Percentiles rank a stretch among this genome's conserved stretches.
Evolutionary conservation across 495 filamentous ascomycete species (phyloP).

Genomic region (Xylaria acuta): DNA sequence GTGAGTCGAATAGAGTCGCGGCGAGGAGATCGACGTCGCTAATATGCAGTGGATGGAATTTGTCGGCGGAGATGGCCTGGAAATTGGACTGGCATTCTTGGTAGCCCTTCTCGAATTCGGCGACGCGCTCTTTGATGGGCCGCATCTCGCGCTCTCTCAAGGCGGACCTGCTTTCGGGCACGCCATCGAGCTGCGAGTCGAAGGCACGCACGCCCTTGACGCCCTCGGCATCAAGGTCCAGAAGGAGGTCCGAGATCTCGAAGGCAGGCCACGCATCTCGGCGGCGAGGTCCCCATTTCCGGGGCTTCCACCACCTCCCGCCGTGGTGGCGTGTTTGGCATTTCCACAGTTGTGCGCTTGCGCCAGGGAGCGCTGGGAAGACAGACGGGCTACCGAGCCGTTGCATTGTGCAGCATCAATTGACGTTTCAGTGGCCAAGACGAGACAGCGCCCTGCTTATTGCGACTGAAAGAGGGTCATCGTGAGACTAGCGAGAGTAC

Average conservation of each 20-base stretch:
- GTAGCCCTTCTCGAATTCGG: slow-evolving; percentile 31
- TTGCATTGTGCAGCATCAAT: slow-evolving; percentile 29
- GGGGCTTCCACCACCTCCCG: not conserved
- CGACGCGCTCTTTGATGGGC: slow-evolving; percentile 26
- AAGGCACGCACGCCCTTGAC: slow-evolving; percentile 33
- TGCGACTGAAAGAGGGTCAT: slow-evolving; percentile 4
- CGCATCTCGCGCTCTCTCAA: not conserved
- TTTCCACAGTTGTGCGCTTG: slow-evolving; percentile 17
- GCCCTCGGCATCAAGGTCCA: slow-evolving; percentile 40
- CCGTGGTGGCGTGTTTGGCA: slow-evolving; percentile 18
- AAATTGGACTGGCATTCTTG: slow-evolving; percentile 10
- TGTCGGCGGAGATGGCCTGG: not conserved
- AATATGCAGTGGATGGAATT: slow-evolving; percentile 31
- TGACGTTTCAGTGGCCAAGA: not conserved
- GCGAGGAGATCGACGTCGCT: slow-evolving; percentile 41
- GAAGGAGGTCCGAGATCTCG: slow-evolving; percentile 29
- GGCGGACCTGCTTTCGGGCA: not conserved
- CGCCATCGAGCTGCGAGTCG: slow-evolving; percentile 26
- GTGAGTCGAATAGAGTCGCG: slow-evolving; percentile 27
- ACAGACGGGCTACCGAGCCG: slow-evolving; percentile 16
- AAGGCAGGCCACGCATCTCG: slow-evolving; percentile 18
- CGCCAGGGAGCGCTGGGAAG: slow-evolving; percentile 17
- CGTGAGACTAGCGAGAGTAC: not conserved
- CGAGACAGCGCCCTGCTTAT: not conserved
- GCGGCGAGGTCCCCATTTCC: not conserved